phyloP scores from a whole-genome alignment of 805 yeast species.

The Starmerella riodocensis region DNA sequence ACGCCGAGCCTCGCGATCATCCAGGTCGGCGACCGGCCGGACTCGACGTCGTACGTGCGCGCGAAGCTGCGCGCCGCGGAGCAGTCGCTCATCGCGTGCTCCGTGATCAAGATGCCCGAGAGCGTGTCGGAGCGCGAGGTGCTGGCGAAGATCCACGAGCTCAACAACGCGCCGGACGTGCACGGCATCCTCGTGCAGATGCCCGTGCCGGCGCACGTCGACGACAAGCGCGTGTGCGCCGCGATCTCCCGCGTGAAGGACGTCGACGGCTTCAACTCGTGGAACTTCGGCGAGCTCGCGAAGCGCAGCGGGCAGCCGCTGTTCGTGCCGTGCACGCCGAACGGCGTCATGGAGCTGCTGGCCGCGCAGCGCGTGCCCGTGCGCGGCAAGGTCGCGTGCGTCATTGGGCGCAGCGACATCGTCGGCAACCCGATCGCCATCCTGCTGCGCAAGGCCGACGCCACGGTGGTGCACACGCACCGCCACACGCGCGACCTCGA shows the following conservation, averaged over 20 bases:
- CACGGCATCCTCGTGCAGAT: conserved; percentile 84
- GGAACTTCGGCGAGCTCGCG: conserved; percentile 80
- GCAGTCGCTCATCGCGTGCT: conserved; percentile 64
- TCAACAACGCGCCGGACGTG: conserved; percentile 62
- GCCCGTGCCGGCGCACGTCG: conserved; percentile 71
- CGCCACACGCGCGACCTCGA: conserved; percentile 57
- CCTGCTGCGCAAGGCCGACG: conserved; percentile 62
- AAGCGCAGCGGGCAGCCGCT: conserved; percentile 73
- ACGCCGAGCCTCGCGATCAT: conserved; percentile 68
- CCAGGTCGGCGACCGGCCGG: conserved; percentile 85
- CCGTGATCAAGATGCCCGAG: conserved; percentile 50
- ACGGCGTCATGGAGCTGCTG: conserved; percentile 74
- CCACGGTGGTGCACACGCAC: conserved; percentile 79
- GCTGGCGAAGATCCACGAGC: conserved; percentile 42
- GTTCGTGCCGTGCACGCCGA: conserved; percentile 91
- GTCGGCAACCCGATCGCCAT: conserved; percentile 91
- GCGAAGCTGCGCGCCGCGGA: conserved; percentile 83
- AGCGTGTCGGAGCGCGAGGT: conserved; percentile 44
- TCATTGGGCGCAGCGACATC: conserved; percentile 90
- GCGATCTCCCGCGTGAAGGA: conserved; percentile 74
- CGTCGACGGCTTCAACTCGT: conserved; percentile 87
- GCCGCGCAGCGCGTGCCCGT: conserved; percentile 50
- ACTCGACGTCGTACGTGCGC: conserved; percentile 80
- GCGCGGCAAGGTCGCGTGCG: conserved; percentile 74
- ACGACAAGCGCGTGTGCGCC: conserved; percentile 67